Percentiles rank a stretch among this genome's conserved stretches.
These are phyloP conservation scores for Phialophora tarda DNA, from an alignment of 2,329 filamentous ascomycete species.

Conservation along the genomic window DNA sequence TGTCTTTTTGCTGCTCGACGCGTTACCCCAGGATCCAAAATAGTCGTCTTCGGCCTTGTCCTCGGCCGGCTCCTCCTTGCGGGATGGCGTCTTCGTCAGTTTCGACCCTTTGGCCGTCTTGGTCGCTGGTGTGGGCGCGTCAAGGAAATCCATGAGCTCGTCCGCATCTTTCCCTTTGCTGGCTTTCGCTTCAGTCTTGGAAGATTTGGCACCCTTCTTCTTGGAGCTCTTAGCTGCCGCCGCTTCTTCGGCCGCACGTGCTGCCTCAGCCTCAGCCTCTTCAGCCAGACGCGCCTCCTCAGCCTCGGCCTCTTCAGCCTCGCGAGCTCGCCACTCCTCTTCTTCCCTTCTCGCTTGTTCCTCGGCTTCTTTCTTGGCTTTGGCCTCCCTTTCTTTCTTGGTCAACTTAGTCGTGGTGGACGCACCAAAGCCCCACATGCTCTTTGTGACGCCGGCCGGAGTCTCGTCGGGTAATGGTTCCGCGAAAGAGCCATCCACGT, in stretches of 20 bases:
- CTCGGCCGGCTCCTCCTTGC: constrained; percentile 39
- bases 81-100: constrained; percentile 36
- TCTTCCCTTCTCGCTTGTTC: constrained; percentile 42
- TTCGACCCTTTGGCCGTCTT: constrained; percentile 34
- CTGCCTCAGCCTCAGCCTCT: constrained; percentile 46
- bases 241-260: constrained; percentile 46
- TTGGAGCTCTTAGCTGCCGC: constrained; percentile 44
- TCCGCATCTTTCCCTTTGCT: constrained; percentile 40
- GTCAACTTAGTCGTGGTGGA: constrained; percentile 50
- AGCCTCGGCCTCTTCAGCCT: constrained; percentile 45
- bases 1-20: constrained; percentile 42
- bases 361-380: constrained; percentile 50
- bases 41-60: constrained; percentile 39
- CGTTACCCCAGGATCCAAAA: constrained; percentile 41
- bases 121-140: constrained; percentile 36
- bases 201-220: constrained; percentile 38
- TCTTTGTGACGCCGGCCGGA: constrained; percentile 45
- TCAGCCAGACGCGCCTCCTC: constrained; percentile 39
- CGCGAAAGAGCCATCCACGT: constrained; percentile 38
- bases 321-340: constrained; percentile 41
- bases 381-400: constrained; percentile 55
- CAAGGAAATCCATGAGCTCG: constrained; percentile 47
- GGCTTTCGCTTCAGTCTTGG: constrained; percentile 38
- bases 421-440: constrained; percentile 53
- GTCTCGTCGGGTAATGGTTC: constrained; percentile 44